Conservation (phyloP, 2,329 filamentous ascomycete genomes). For the Plectosphaerella cucumerina region DNA sequence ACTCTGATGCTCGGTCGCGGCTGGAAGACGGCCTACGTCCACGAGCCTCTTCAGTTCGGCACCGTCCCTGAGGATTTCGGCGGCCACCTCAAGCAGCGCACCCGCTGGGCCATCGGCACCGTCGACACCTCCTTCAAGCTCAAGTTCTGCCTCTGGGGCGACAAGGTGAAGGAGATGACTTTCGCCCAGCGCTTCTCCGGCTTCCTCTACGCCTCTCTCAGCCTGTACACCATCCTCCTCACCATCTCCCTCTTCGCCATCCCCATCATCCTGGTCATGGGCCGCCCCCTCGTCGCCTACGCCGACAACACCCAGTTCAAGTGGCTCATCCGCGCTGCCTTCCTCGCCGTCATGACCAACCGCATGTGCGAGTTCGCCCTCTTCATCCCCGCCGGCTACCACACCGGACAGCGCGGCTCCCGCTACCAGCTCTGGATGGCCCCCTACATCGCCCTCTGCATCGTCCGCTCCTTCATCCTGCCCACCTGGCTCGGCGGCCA, state of each 20-base stretch:
- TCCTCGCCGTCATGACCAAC: conserved; percentile 44
- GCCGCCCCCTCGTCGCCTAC: conserved; percentile 54
- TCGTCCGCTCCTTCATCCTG: conserved; percentile 53
- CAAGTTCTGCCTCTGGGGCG: conserved; percentile 54
- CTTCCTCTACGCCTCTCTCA: conserved; percentile 52
- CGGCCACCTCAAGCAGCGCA: conserved; percentile 53
- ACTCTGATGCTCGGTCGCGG: conserved; percentile 54
- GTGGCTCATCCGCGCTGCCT: conserved; percentile 54
- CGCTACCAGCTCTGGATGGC: conserved; percentile 60
- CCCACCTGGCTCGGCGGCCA: conserved; percentile 57
- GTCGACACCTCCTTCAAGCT: conserved; percentile 57
- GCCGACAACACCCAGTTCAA: conserved; percentile 47
- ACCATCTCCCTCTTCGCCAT: conserved; percentile 53
- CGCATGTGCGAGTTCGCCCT: conserved; percentile 54
- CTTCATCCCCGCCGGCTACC: conserved; percentile 56
- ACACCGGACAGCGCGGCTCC: conserved; percentile 52
- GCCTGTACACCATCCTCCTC: conserved; percentile 52
- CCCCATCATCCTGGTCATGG: conserved; percentile 53
- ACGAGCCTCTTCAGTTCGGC: conserved; percentile 57
- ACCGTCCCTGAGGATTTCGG: conserved; percentile 53
- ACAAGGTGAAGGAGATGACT: conserved; percentile 47
- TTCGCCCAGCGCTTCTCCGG: conserved; percentile 55
- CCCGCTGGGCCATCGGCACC: conserved; percentile 51
- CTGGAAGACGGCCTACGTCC: conserved; percentile 58
- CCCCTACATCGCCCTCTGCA: conserved; percentile 54